phyloP scores from a whole-genome alignment of 1,139 yeast species.

The Geotrichum aggregatum region DNA sequence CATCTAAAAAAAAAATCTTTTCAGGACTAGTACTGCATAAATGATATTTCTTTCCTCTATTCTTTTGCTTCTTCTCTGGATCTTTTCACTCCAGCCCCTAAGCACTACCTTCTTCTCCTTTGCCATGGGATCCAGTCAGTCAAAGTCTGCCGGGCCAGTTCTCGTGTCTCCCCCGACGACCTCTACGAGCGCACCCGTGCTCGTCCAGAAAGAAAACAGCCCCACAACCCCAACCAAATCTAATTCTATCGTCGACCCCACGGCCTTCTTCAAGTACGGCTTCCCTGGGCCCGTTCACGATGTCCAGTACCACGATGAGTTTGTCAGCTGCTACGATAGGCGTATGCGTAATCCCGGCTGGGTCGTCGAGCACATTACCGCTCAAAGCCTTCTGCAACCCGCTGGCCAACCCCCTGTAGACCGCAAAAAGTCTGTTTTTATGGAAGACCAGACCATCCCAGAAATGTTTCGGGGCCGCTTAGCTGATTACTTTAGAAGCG shows the following conservation, averaged over 20 bases:
- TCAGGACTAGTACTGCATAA: too few species aligned
- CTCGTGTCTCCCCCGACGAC: neutral
- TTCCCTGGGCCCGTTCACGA: constrained; percentile 95
- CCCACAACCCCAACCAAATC: neutral
- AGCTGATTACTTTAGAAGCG: constrained; percentile 86
- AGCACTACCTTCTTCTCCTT: neutral
- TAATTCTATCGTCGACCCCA: constrained; percentile 17
- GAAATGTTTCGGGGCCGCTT: constrained; percentile 66
- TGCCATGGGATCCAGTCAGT: constrained; percentile 18
- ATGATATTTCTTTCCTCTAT: too few species aligned
- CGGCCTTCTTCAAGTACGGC: constrained; percentile 70
- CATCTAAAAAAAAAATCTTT: too few species aligned
- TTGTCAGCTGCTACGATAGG: constrained; percentile 81
- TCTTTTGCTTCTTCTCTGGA: too few species aligned
- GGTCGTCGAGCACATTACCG: constrained; percentile 88
- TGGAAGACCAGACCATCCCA: constrained; percentile 86
- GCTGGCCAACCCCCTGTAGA: constrained; percentile 39
- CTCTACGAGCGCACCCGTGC: neutral
- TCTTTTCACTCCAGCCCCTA: too few species aligned
- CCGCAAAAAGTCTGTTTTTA: constrained; percentile 74
- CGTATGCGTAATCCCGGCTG: constrained; percentile 83
- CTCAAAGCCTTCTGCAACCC: constrained; percentile 56
- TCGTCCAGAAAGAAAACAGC: too few species aligned
- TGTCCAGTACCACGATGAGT: constrained; percentile 65
- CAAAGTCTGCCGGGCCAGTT: constrained; percentile 11